Evolutionary conservation across 2,329 filamentous ascomycete genomes (phyloP), one percentile per base, ranked within the genome.

Genomic region (Mycosphaerelloides madeirae): DNA sequence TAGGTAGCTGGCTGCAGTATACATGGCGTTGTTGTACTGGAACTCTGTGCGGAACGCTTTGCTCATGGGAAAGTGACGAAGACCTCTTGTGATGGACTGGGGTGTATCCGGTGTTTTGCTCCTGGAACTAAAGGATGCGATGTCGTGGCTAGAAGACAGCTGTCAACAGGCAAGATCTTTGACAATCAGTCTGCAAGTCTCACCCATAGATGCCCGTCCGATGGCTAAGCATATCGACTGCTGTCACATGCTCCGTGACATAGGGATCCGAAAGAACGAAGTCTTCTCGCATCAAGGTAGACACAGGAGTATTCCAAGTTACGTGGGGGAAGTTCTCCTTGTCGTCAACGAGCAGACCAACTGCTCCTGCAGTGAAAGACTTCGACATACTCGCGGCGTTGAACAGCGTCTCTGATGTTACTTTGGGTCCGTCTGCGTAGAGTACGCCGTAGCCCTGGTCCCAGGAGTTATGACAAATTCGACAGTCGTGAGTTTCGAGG

Each of bases 321-420:
- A 72, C 53, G 2, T 67, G 47, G 9, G 64, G 59, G 43, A 59
- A 65, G 0, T 65, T 59, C 41, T 55, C 61, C 25, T 69, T 64
- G 6, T 72, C 65, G n/a, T 70, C 68, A 5, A 78, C 64, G 7
- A 80, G 68, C 3, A 78, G 57, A 1, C 73, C 68, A 3, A 82
- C 57, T 0, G 68, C 65, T 1, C 76, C 76, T 1, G 73, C 70
- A 0, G 72, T 74, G 35, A 78, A 70, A 2, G 76, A 73, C 57
- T 82, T 82, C 16, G 76, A 78, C 1, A 71, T 78, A 31, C 75
- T 79, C 2, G 71, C 79, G 2, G 67, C 68, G 46, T 75, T 77
- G 63, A 76, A 81, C 3, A 81, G 65, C 0, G 77, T 80, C 25
- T 73, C 64, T 1, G 70, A 57, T 0, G 66, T 74, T 5, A 9